Conservation (phyloP, 805 yeast species). For the Wickerhamomyces chambardii region DNA sequence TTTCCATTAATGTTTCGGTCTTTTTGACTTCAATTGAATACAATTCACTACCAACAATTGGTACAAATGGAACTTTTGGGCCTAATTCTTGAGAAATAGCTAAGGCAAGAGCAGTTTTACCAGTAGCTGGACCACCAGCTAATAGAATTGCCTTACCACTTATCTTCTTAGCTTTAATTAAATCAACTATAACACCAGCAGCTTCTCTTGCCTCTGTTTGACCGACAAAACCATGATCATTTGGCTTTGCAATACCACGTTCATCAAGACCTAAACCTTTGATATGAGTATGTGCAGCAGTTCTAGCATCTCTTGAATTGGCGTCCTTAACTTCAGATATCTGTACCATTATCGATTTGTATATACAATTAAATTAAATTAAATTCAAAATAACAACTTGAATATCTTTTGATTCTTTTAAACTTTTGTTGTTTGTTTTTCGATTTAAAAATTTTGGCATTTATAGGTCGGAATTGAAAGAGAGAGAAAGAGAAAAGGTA, state of each 20-base stretch:
- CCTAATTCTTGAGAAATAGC: conserved; percentile 96
- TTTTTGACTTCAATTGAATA: conserved; percentile 96
- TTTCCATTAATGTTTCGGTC: conserved; percentile 94
- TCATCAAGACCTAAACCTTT: conserved; percentile 93
- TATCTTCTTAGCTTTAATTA: conserved; percentile 86
- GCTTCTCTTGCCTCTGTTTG: conserved; percentile 76
- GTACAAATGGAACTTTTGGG: conserved; percentile 95
- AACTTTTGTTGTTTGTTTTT: too few species aligned
- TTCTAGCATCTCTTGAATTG: conserved; percentile 45
- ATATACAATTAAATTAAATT: too few species aligned
- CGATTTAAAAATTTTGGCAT: too few species aligned
- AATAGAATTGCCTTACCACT: conserved; percentile 92
- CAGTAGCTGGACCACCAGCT: conserved; percentile 98
- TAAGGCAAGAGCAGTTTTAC: conserved; percentile 94
- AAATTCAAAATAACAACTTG: background rate
- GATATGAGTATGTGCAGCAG: conserved; percentile 97
- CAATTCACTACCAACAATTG: conserved; percentile 90
- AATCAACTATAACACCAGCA: conserved; percentile 89
- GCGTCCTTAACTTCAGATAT: conserved; percentile 67
- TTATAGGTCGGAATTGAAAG: too few species aligned
- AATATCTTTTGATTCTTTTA: background rate
- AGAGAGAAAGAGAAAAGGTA: too few species aligned
- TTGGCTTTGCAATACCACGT: conserved; percentile 70
- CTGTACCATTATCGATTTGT: conserved; percentile 46
- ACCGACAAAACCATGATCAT: conserved; percentile 83